Conservation (phyloP, 805 yeast species). For the Kodamaea restingae region DNA sequence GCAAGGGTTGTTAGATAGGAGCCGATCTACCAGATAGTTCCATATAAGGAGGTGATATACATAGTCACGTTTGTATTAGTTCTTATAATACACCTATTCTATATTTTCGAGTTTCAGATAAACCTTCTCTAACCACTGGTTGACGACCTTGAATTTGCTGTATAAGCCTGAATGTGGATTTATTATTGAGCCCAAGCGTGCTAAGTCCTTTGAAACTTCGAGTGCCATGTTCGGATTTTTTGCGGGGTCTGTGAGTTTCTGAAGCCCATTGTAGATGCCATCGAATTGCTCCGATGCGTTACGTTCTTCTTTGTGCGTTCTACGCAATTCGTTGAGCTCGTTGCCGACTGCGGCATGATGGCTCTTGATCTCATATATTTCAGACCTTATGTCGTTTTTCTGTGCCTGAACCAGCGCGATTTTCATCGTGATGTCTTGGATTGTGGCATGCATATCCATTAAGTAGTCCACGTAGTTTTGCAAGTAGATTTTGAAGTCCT, state of each 20-base stretch:
- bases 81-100: not conserved
- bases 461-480: conserved; percentile 26
- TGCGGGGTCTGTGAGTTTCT: not conserved
- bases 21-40: too few relatives aligned
- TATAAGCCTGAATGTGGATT: conserved; percentile 26
- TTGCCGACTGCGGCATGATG: conserved; percentile 31
- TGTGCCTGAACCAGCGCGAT: conserved; percentile 26
- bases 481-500: conserved; percentile 30
- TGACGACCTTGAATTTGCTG: conserved; percentile 19
- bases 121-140: conserved; percentile 19
- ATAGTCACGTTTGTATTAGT: not conserved
- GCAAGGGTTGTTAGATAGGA: too few relatives aligned
- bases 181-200: conserved; percentile 15
- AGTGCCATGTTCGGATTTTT: not conserved
- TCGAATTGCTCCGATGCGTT: conserved; percentile 14
- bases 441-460: conserved; percentile 32
- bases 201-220: conserved; percentile 11
- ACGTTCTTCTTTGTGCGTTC: conserved; percentile 15
- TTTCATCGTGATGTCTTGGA: conserved; percentile 28
- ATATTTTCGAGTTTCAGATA: conserved; percentile 14
- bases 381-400: conserved; percentile 29
- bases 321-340: conserved; percentile 26
- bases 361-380: conserved; percentile 27
- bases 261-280: not conserved
- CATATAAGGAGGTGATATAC: not conserved